A percentile compares a stretch with the other conserved stretches of the same genome.
Conservation (phyloP, 192 early-diverging fungal genomes). For the Cladochytrium replicatum region DNA sequence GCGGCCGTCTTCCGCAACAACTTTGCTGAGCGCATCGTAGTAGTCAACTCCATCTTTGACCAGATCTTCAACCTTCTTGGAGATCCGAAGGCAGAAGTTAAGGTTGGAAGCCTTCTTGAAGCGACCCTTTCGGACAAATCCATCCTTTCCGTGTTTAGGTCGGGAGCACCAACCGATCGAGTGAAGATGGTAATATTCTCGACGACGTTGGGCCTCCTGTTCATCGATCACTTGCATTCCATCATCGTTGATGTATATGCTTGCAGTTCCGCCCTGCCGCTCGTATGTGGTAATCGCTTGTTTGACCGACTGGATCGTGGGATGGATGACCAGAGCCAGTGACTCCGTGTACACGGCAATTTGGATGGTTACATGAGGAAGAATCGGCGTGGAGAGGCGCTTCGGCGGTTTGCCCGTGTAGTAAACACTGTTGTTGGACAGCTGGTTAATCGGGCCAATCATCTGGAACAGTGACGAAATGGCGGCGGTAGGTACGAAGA, state of each 20-base stretch:
- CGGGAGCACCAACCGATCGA: slow-evolving; percentile 10
- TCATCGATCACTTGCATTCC: slow-evolving; percentile 11
- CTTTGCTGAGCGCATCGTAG: slow-evolving; percentile 4
- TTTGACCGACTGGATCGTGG: slow-evolving; percentile 14
- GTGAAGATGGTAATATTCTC: slow-evolving; percentile 10
- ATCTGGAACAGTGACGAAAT: not conserved
- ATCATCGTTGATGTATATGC: slow-evolving; percentile 16
- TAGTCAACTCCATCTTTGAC: slow-evolving; percentile 2
- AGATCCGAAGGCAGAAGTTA: slow-evolving; percentile 9
- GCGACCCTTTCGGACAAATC: slow-evolving; percentile 13
- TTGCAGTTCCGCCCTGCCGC: slow-evolving; percentile 6
- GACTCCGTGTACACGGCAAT: slow-evolving; percentile 17
- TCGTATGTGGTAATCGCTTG: slow-evolving; percentile 12
- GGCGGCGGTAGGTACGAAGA: not conserved
- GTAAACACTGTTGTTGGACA: slow-evolving; percentile 7
- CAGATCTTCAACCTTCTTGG: slow-evolving; percentile 12
- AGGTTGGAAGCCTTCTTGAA: slow-evolving; percentile 18
- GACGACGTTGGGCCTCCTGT: slow-evolving; percentile 7
- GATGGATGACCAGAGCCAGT: slow-evolving; percentile 13
- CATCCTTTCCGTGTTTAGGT: slow-evolving; percentile 11
- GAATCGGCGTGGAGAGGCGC: not conserved
- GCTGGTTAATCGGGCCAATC: slow-evolving; percentile 12
- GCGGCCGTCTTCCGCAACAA: slow-evolving; percentile 3
- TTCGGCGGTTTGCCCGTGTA: slow-evolving; percentile 14
- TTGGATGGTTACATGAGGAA: slow-evolving; percentile 19